Evolutionary conservation across 108 stramenopile species (phyloP).

Genomic region (Aureococcus anophagefferens): DNA sequence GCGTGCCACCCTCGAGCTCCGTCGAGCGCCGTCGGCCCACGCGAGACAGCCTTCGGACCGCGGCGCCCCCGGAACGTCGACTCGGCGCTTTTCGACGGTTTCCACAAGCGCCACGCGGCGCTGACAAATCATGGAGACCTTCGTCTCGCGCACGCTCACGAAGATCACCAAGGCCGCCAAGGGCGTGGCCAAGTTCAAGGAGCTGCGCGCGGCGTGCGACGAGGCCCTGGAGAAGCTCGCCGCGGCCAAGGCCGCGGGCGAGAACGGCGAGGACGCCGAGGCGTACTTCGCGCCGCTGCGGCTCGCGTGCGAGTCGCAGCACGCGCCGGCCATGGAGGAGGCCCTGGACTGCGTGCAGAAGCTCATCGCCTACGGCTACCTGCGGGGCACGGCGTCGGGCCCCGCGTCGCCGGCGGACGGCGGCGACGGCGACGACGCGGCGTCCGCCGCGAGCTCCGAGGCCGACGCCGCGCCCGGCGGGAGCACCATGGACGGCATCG

Average conservation of each 20-base stretch:
- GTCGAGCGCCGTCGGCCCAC: too few species aligned
- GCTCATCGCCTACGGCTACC: conserved; percentile 29
- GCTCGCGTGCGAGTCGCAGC: conserved; percentile 29
- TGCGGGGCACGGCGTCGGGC: conserved; percentile 4
- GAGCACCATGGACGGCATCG: conserved; percentile 17
- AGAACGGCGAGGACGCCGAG: conserved; percentile 17
- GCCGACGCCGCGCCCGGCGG: background rate
- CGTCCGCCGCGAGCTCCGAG: background rate
- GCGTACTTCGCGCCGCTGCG: conserved; percentile 31
- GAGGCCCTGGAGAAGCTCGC: background rate
- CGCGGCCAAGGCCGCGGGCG: background rate
- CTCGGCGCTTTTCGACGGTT: too few species aligned
- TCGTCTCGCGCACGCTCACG: background rate
- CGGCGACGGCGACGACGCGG: background rate
- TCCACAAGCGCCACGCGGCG: too few species aligned
- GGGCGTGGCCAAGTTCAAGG: background rate
- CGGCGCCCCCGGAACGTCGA: too few species aligned
- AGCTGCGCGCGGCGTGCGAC: background rate
- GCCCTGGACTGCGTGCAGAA: conserved; percentile 46
- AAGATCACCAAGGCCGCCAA: background rate
- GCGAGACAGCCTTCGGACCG: too few species aligned
- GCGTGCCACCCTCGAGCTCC: too few species aligned
- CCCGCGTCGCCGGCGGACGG: background rate
- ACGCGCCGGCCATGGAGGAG: conserved; percentile 28
- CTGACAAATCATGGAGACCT: background rate